Conservation (phyloP, 179 eudicot species). For the Patellifolia procumbens region DNA sequence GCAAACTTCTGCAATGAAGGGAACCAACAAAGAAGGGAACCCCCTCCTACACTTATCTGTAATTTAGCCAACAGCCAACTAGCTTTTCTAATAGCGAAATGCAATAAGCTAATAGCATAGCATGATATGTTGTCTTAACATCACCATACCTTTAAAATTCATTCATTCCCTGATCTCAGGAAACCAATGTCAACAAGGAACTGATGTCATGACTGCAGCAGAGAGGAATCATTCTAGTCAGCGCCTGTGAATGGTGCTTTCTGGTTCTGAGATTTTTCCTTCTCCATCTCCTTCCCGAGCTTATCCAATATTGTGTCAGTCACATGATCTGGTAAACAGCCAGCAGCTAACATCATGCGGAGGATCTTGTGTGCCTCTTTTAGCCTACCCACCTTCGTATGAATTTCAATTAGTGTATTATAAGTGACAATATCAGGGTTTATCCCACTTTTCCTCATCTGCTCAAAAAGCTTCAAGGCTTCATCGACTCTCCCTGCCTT, state of each 20-base stretch:
- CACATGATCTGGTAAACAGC: constrained; percentile 84
- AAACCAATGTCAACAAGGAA: background rate
- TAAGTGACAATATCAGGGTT: constrained; percentile 86
- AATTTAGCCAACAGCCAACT: too few relatives aligned
- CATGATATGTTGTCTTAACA: too few relatives aligned
- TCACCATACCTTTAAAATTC: background rate
- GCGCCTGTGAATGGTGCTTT: constrained; percentile 42
- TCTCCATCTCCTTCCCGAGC: constrained; percentile 68
- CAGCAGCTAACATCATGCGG: constrained; percentile 89
- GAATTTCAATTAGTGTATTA: constrained; percentile 80
- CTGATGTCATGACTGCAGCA: background rate
- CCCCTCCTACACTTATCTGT: too few relatives aligned
- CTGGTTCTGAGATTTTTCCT: constrained; percentile 13
- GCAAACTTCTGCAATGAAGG: too few relatives aligned
- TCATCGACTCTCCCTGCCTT: constrained; percentile 79
- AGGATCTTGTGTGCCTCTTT: constrained; percentile 73
- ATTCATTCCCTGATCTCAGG: background rate
- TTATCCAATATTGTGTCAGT: constrained; percentile 77
- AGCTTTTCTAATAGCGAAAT: too few relatives aligned
- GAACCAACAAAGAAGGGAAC: too few relatives aligned
- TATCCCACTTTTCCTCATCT: constrained; percentile 76
- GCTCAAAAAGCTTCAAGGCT: constrained; percentile 60
- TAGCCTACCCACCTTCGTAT: constrained; percentile 62
- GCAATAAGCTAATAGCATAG: too few relatives aligned
- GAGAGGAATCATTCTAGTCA: background rate